These are phyloP conservation scores for Acer campestre DNA, from an alignment of 345 rosid species.

Conservation along the genomic window DNA sequence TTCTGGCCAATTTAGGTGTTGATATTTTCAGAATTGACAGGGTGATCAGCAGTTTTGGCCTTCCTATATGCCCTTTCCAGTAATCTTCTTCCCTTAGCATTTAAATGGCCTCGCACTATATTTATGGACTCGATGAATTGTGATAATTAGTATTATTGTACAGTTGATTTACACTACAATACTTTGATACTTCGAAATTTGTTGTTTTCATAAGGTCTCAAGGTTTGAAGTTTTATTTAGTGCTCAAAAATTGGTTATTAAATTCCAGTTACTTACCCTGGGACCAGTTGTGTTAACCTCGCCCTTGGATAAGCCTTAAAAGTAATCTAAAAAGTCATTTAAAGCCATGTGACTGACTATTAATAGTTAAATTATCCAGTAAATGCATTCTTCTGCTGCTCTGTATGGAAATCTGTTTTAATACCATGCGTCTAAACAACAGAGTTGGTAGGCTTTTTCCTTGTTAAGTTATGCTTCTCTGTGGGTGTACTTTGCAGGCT, in stretches of 20 bases:
- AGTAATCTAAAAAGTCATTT: not conserved
- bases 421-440: not conserved
- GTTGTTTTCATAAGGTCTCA: not conserved
- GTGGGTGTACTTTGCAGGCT: conserved; percentile 56
- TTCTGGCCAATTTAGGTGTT: conserved; percentile 78
- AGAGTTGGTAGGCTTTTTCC: not conserved
- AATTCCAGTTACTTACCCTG: not conserved
- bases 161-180: not conserved
- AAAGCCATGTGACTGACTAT: not conserved
- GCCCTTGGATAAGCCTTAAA: not conserved
- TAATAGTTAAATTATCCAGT: not conserved
- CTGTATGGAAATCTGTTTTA: not conserved
- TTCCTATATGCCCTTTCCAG: conserved; percentile 96
- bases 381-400: not conserved
- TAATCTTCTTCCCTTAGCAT: conserved; percentile 46
- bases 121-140: not conserved
- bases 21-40: conserved; percentile 90
- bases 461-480: conserved; percentile 17
- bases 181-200: not conserved
- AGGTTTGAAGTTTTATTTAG: not conserved
- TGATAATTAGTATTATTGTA: conserved; percentile 4
- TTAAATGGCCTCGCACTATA: not conserved
- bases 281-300: not conserved
- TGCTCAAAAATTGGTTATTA: not conserved
- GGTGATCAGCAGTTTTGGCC: conserved; percentile 75